These are phyloP conservation scores for Baorangia bicolor DNA, from an alignment of 768 basidiomycete genomes.

Conservation along the genomic window DNA sequence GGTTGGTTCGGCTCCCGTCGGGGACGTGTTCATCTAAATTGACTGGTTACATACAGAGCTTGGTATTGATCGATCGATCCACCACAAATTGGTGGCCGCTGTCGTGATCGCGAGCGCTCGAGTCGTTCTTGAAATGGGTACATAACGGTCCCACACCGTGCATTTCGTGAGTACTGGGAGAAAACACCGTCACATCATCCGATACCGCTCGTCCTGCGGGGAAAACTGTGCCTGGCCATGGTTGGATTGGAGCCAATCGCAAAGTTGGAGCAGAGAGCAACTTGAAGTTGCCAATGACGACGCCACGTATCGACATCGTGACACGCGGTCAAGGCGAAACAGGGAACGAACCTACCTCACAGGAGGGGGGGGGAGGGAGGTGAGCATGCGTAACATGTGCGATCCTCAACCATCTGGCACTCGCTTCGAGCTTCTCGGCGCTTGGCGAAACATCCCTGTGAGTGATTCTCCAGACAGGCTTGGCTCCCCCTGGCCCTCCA, in stretches of 20 bases:
- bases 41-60: slow-evolving; percentile 84
- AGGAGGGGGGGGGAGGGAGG: neutral
- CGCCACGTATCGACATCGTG: neutral
- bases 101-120: neutral
- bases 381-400: neutral
- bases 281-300: neutral
- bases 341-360: neutral
- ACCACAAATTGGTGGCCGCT: slow-evolving; percentile 47
- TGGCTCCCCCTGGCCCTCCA: neutral
- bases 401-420: neutral
- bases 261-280: neutral
- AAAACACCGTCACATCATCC: too few species aligned
- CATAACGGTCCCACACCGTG: too few species aligned
- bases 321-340: neutral
- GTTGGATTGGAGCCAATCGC: too few species aligned
- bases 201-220: too few species aligned
- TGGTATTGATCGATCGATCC: slow-evolving; percentile 67
- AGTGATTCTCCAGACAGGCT: neutral
- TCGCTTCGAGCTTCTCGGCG: neutral
- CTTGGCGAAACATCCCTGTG: neutral
- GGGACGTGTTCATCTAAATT: slow-evolving; percentile 66
- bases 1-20: slow-evolving; percentile 37
- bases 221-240: too few species aligned
- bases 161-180: too few species aligned
- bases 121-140: neutral